A percentile compares a stretch with the other conserved stretches of the same genome.
These are phyloP conservation scores for Theobroma grandiflorum DNA, from an alignment of 441 rosid genomes.

Conservation along the genomic window DNA sequence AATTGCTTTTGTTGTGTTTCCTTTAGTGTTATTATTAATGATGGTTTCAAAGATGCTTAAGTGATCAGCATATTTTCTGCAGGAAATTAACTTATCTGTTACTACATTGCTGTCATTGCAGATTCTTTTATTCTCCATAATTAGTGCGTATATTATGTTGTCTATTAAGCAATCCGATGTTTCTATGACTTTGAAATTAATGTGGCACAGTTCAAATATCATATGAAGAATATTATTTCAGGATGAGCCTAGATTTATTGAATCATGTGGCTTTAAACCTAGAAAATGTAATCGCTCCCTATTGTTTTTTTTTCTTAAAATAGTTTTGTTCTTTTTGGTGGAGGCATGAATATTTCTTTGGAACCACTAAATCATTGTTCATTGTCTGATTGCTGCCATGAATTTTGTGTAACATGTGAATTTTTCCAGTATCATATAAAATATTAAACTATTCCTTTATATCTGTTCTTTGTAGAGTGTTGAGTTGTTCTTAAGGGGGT, in stretches of 20 bases:
- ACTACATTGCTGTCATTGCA: not conserved
- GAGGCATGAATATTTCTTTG: conserved; percentile 8
- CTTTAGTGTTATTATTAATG: conserved; percentile 2
- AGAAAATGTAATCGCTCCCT: not conserved
- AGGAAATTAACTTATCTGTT: not conserved
- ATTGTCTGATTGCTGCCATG: not conserved
- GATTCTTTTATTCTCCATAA: not conserved
- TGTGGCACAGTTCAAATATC: not conserved
- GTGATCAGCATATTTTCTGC: not conserved
- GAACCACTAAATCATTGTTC: conserved; percentile 1
- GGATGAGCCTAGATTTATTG: not conserved
- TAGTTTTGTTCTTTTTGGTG: not conserved
- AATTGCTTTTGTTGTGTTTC: not conserved
- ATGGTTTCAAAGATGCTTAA: not conserved
- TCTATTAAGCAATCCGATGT: not conserved
- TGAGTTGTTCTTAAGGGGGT: conserved; percentile 1
- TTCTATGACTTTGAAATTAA: not conserved
- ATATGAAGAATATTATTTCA: not conserved
- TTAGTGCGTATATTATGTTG: not conserved
- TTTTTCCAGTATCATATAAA: not conserved
- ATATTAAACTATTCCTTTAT: not conserved
- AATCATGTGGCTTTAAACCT: not conserved
- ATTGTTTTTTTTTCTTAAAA: not conserved
- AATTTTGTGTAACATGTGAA: not conserved
- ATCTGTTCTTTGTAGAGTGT: not conserved